These are phyloP conservation scores for Xylariaceae sp. DNA, from an alignment of 2,329 filamentous ascomycete species.

Conservation along the genomic window DNA sequence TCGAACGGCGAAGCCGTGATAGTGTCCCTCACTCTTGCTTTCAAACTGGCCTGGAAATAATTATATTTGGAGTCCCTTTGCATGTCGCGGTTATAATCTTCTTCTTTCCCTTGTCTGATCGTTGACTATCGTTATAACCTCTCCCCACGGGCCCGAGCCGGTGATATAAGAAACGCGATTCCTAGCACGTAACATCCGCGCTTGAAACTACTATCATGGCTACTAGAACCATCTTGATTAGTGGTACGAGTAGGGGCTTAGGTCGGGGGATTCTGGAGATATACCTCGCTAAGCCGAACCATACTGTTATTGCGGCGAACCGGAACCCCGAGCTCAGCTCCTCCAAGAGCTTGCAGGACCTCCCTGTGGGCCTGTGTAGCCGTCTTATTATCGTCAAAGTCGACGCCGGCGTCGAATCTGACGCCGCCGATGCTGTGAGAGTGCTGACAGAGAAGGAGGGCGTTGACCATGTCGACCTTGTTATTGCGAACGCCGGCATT, in stretches of 20 bases:
- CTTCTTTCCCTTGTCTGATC: too few species aligned
- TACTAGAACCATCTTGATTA: too few species aligned
- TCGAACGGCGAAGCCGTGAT: too few species aligned
- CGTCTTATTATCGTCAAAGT: slow-evolving; percentile 46
- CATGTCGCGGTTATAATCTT: too few species aligned
- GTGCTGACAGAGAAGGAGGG: slow-evolving; percentile 35
- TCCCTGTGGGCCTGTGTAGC: slow-evolving; percentile 40
- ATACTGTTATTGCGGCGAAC: slow-evolving; percentile 48
- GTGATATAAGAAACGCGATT: too few species aligned
- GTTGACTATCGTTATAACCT: too few species aligned
- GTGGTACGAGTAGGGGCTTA: slow-evolving; percentile 42
- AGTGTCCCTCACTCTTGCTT: too few species aligned
- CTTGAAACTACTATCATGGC: too few species aligned
- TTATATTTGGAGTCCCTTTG: too few species aligned
- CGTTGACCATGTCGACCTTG: slow-evolving; percentile 48
- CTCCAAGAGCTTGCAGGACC: slow-evolving; percentile 34
- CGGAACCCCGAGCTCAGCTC: slow-evolving; percentile 36
- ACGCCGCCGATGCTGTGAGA: slow-evolving; percentile 38
- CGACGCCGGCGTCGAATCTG: slow-evolving; percentile 40
- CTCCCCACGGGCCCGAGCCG: too few species aligned
- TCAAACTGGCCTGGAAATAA: too few species aligned
- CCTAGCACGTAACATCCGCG: too few species aligned
- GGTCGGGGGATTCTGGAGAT: slow-evolving; percentile 39
- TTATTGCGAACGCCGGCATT: slow-evolving; percentile 56
- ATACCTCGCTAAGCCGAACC: slow-evolving; percentile 55